Evolutionary conservation across 2,329 filamentous ascomycete species (phyloP).

Genomic region (Podosphaera fusca): DNA sequence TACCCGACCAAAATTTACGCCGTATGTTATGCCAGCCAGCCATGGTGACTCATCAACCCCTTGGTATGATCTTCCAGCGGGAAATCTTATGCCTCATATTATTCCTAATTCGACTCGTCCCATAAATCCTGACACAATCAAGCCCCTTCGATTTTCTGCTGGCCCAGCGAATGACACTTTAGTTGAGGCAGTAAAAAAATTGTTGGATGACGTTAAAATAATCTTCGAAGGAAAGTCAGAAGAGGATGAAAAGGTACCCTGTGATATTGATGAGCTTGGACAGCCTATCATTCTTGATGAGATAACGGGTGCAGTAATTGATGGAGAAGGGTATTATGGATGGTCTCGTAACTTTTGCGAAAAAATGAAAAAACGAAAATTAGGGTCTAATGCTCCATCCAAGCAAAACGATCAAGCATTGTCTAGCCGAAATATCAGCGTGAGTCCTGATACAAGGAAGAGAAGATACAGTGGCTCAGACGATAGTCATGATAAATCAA

Average conservation of each 20-base stretch:
- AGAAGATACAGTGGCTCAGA: constrained; percentile 13
- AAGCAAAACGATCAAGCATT: constrained; percentile 3
- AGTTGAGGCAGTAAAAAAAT: constrained; percentile 40
- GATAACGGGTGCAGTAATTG: constrained; percentile 34
- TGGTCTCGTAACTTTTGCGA: constrained; percentile 66
- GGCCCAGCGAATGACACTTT: constrained; percentile 46
- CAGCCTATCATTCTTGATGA: constrained; percentile 43
- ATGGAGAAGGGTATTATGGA: constrained; percentile 62
- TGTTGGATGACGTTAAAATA: constrained; percentile 45
- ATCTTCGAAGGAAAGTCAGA: constrained; percentile 36
- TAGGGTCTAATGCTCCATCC: constrained; percentile 7
- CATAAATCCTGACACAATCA: constrained; percentile 47
- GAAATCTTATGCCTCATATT: constrained; percentile 58
- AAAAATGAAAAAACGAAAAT: constrained; percentile 43
- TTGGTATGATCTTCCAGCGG: constrained; percentile 66
- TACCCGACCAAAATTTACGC: constrained; percentile 31
- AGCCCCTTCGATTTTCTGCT: constrained; percentile 44
- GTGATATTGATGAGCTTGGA: constrained; percentile 56
- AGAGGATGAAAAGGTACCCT: constrained; percentile 23
- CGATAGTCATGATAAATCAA: constrained; percentile 6
- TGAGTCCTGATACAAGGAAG: constrained; percentile 12
- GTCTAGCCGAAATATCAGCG: constrained; percentile 8
- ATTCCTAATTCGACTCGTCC: constrained; percentile 52
- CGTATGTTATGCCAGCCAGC: constrained; percentile 48
- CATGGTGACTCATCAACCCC: constrained; percentile 53